These are phyloP conservation scores for Abortiporus biennis DNA, from an alignment of 1,284 basidiomycete genomes.

Conservation along the genomic window DNA sequence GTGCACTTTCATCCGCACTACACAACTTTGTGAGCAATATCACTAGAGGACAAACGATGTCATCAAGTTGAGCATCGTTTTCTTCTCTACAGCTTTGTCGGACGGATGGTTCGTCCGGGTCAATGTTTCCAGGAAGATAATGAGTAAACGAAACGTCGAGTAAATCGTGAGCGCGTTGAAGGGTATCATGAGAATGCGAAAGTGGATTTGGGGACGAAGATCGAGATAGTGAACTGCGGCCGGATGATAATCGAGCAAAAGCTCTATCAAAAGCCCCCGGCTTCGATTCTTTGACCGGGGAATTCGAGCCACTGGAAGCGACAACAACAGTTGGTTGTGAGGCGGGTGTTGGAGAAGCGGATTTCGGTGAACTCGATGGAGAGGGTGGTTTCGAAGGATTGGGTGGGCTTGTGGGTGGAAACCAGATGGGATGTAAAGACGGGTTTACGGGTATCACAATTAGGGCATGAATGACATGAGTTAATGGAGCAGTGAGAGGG, in stretches of 20 bases:
- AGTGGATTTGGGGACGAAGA: conserved; percentile 23
- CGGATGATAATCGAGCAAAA: conserved; percentile 48
- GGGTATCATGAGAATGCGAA: conserved; percentile 36
- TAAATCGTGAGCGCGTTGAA: conserved; percentile 58
- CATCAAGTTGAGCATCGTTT: conserved; percentile 59
- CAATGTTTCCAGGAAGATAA: conserved; percentile 59
- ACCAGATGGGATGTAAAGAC: conserved; percentile 47
- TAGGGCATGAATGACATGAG: conserved; percentile 69
- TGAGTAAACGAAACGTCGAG: conserved; percentile 56
- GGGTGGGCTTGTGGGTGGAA: conserved; percentile 22
- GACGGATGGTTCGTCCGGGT: conserved; percentile 58
- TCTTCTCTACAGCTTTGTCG: conserved; percentile 44
- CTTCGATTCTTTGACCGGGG: conserved; percentile 30
- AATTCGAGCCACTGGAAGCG: conserved; percentile 20
- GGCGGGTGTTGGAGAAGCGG: conserved; percentile 19
- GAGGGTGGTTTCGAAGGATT: conserved; percentile 11
- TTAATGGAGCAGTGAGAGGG: conserved; percentile 62
- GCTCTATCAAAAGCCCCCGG: conserved; percentile 58
- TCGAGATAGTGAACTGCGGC: conserved; percentile 43
- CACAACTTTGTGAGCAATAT: conserved; percentile 70
- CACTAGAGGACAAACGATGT: conserved; percentile 68
- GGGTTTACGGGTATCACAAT: conserved; percentile 64
- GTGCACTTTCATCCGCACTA: conserved; percentile 50
- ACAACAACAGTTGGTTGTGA: conserved; percentile 8
- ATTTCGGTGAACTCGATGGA: conserved; percentile 15